These are phyloP conservation scores for Leccinum solheimii DNA, from an alignment of 1,284 basidiomycete genomes.

Conservation along the genomic window DNA sequence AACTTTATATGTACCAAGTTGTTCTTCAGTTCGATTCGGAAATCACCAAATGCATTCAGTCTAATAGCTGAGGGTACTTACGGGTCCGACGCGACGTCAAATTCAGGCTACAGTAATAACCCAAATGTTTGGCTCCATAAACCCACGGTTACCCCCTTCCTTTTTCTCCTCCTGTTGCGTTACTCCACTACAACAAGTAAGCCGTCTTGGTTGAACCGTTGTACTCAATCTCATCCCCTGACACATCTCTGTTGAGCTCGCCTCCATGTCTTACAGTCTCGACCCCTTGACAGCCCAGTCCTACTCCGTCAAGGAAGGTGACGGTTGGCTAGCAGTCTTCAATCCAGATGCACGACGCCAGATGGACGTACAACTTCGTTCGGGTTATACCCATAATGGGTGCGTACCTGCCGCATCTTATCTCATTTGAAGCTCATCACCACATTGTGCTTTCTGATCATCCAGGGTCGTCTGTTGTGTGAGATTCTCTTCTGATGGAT, in stretches of 20 bases:
- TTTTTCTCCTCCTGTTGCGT: neutral
- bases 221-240: conserved; percentile 5
- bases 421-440: conserved; percentile 12
- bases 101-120: neutral
- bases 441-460: neutral
- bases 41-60: conserved; percentile 16
- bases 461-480: conserved; percentile 35
- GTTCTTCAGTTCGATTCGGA: conserved; percentile 1
- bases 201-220: neutral
- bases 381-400: conserved; percentile 31
- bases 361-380: conserved; percentile 37
- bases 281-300: conserved; percentile 34
- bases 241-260: conserved; percentile 4
- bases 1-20: conserved; percentile 7
- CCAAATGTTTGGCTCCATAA: neutral
- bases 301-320: conserved; percentile 39
- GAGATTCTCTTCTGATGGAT: conserved; percentile 35
- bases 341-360: conserved; percentile 37
- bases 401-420: conserved; percentile 20
- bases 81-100: conserved; percentile 8
- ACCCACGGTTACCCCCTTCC: neutral
- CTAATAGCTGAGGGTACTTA: neutral
- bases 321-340: conserved; percentile 39
- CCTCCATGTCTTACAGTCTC: conserved; percentile 28
- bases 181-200: conserved; percentile 1